A percentile compares a stretch with the other conserved stretches of the same genome.
Conservation (phyloP, 2,329 filamentous ascomycete species). For the Aureobasidium pullulans region DNA sequence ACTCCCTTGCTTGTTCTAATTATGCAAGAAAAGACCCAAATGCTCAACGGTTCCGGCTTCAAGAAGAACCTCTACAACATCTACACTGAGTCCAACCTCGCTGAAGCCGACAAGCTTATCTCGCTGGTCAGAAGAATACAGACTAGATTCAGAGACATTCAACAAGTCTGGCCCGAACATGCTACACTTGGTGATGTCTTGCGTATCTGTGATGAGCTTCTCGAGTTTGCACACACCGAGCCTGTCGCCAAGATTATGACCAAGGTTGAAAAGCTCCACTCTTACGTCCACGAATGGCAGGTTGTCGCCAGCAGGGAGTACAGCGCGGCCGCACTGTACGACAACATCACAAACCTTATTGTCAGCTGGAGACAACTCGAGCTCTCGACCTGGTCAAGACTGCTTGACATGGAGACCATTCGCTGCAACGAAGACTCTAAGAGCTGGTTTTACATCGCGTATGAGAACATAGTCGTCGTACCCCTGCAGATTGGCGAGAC, state of each 20-base stretch:
- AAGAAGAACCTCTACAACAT: conserved; percentile 62
- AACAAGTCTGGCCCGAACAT: conserved; percentile 59
- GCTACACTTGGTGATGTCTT: conserved; percentile 76
- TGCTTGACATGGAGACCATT: conserved; percentile 76
- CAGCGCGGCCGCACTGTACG: conserved; percentile 62
- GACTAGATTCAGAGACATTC: conserved; percentile 63
- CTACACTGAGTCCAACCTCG: conserved; percentile 72
- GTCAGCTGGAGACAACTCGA: conserved; percentile 88
- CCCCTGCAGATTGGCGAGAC: conserved; percentile 51
- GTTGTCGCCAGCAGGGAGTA: conserved; percentile 78
- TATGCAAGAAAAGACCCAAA: conserved; percentile 28
- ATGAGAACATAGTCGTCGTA: conserved; percentile 76
- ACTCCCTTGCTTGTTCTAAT: conserved; percentile 24
- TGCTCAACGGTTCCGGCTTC: conserved; percentile 15
- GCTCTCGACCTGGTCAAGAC: conserved; percentile 79
- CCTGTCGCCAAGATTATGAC: conserved; percentile 81
- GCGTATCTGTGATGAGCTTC: conserved; percentile 62
- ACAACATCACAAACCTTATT: conserved; percentile 70
- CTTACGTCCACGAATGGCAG: conserved; percentile 88
- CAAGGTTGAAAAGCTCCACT: conserved; percentile 80
- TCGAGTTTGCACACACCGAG: conserved; percentile 69
- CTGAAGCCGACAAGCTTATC: conserved; percentile 68
- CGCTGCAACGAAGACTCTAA: conserved; percentile 71
- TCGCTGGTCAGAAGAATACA: conserved; percentile 61
- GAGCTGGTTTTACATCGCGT: conserved; percentile 95